These are phyloP conservation scores for Nakazawaea molendinolei DNA, from an alignment of 805 yeast species.

Conservation along the genomic window DNA sequence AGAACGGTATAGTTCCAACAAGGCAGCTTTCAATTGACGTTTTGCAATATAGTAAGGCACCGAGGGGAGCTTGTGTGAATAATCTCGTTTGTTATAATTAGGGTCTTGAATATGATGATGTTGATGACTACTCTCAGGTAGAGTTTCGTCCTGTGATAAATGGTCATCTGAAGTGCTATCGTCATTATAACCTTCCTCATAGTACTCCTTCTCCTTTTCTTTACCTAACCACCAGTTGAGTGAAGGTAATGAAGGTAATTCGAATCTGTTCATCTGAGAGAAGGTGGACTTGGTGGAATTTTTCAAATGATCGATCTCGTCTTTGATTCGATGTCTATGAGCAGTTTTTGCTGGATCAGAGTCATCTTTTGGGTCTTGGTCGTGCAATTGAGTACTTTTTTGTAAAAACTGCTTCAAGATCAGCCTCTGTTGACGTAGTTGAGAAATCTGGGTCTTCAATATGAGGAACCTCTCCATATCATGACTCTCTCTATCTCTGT, in stretches of 20 bases:
- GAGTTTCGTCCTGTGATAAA: background rate
- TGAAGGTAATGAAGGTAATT: constrained; percentile 35
- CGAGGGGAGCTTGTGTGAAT: constrained; percentile 26
- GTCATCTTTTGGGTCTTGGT: constrained; percentile 8
- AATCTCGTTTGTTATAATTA: constrained; percentile 42
- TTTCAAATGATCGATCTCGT: constrained; percentile 4
- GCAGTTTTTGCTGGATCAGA: no score
- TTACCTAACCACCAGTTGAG: constrained; percentile 27
- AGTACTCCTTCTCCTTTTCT: constrained; percentile 27
- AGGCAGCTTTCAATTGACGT: constrained; percentile 60
- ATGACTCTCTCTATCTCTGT: constrained; percentile 51
- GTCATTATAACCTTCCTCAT: constrained; percentile 25
- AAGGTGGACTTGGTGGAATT: constrained; percentile 13
- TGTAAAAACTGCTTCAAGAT: constrained; percentile 19
- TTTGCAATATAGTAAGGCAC: constrained; percentile 62
- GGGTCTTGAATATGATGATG: constrained; percentile 15
- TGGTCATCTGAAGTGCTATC: constrained; percentile 14
- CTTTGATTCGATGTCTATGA: no score
- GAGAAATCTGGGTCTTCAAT: constrained; percentile 63
- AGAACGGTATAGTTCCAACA: constrained; percentile 67
- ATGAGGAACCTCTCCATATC: constrained; percentile 52
- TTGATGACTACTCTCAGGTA: background rate
- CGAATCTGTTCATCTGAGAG: constrained; percentile 27
- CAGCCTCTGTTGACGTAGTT: constrained; percentile 47
- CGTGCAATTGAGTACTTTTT: constrained; percentile 3